Percentiles rank a stretch among this genome's conserved stretches.
phyloP scores from a whole-genome alignment of 2,329 filamentous ascomycete genomes.

The Monosporascus sp. region DNA sequence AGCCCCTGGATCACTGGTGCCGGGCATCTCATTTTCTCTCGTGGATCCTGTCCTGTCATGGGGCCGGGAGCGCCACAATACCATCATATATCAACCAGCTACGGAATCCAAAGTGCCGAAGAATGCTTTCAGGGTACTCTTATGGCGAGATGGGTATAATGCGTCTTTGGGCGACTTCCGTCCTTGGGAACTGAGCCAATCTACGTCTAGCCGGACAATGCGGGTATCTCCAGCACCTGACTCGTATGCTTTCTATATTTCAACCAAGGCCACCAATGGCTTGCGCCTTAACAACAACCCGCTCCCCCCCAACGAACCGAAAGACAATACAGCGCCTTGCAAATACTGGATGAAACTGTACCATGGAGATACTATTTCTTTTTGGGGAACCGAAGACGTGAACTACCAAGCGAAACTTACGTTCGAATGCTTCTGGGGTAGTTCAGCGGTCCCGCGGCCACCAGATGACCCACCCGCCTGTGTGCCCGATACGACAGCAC shows the following conservation, averaged over 20 bases:
- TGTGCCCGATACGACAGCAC: slow-evolving; percentile 34
- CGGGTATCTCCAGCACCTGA: slow-evolving; percentile 33
- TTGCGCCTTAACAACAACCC: slow-evolving; percentile 72
- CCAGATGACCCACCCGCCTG: slow-evolving; percentile 30
- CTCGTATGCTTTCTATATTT: slow-evolving; percentile 66
- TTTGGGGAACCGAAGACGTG: slow-evolving; percentile 53
- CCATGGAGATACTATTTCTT: slow-evolving; percentile 69
- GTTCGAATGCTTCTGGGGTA: slow-evolving; percentile 54
- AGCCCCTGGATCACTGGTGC: slow-evolving; percentile 58
- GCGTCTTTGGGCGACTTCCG: slow-evolving; percentile 51
- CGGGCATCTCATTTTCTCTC: slow-evolving; percentile 59
- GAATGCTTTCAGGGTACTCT: slow-evolving; percentile 70
- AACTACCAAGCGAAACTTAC: slow-evolving; percentile 37
- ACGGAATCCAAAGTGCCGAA: slow-evolving; percentile 73
- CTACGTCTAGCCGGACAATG: slow-evolving; percentile 30
- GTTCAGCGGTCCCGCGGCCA: slow-evolving; percentile 40
- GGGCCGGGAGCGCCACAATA: slow-evolving; percentile 68
- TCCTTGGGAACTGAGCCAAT: slow-evolving; percentile 49
- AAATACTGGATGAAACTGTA: slow-evolving; percentile 63
- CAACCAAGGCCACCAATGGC: slow-evolving; percentile 71
- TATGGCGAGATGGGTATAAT: slow-evolving; percentile 62
- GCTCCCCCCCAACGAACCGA: slow-evolving; percentile 52
- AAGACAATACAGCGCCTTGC: slow-evolving; percentile 50
- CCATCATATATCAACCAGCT: slow-evolving; percentile 56
- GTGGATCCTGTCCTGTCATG: slow-evolving; percentile 66